Conservation (phyloP, 2,329 filamentous ascomycete species). For the Talaromyces rugulosus region DNA sequence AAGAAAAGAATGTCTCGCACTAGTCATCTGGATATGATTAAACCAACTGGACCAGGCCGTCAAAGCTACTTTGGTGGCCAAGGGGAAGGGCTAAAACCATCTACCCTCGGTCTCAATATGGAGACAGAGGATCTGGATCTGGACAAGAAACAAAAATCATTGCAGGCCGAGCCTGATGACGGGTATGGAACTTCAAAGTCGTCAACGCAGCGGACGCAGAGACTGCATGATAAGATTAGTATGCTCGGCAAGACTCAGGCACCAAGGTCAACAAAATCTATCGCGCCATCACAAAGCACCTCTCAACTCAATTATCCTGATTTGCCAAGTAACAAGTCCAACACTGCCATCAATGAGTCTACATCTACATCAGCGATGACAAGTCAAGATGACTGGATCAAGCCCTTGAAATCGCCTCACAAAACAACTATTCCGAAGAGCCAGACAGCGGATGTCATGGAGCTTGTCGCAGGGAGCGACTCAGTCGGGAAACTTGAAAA, state of each 20-base stretch:
- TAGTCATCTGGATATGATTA: conserved; percentile 68
- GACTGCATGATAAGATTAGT: conserved; percentile 88
- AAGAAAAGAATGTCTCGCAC: conserved; percentile 74
- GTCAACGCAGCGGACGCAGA: conserved; percentile 48
- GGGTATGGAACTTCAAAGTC: conserved; percentile 67
- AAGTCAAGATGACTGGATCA: conserved; percentile 59
- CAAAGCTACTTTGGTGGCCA: conserved; percentile 70
- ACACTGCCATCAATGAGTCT: conserved; percentile 19
- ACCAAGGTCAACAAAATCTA: conserved; percentile 43
- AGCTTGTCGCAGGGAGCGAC: conserved; percentile 49
- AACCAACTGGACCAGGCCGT: conserved; percentile 43
- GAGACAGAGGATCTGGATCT: conserved; percentile 40
- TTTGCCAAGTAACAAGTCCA: conserved; percentile 24
- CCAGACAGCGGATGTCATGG: conserved; percentile 59
- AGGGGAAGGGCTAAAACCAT: conserved; percentile 56
- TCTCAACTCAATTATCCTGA: conserved; percentile 35
- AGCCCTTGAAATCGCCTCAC: conserved; percentile 43
- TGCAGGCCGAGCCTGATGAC: conserved; percentile 46
- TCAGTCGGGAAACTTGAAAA: conserved; percentile 49
- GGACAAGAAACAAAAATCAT: conserved; percentile 54
- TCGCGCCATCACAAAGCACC: conserved; percentile 30
- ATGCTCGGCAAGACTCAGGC: conserved; percentile 58
- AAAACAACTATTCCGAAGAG: conserved; percentile 58
- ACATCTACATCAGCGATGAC: conserved; percentile 21
- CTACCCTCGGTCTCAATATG: conserved; percentile 25